Conservation (phyloP, 768 basidiomycete species). For the Rubroboletus satanas region DNA sequence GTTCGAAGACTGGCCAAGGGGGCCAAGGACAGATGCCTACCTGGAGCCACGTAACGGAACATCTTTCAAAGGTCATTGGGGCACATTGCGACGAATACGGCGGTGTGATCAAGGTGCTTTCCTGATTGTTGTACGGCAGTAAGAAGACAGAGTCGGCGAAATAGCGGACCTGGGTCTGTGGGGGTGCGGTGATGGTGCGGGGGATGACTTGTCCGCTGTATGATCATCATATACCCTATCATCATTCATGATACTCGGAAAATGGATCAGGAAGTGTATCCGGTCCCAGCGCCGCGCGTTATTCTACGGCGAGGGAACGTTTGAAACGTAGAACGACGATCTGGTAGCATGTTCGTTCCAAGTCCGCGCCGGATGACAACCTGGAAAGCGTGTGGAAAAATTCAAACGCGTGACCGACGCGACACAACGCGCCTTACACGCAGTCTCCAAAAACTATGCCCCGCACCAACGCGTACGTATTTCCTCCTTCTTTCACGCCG, state of each 20-base stretch:
- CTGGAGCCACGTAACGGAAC: neutral
- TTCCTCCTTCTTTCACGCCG: no score
- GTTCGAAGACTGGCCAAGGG: neutral
- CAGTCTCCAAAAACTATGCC: neutral
- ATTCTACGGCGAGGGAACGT: neutral
- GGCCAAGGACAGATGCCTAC: neutral
- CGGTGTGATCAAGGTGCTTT: no score
- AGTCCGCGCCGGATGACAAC: neutral
- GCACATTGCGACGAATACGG: no score
- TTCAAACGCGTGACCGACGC: slow-evolving; percentile 1
- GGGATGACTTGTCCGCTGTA: neutral
- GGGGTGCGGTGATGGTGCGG: neutral
- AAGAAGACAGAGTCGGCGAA: neutral
- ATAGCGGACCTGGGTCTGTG: neutral
- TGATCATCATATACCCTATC: neutral
- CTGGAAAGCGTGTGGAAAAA: neutral
- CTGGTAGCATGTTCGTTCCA: no score
- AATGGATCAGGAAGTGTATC: neutral
- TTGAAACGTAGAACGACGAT: neutral
- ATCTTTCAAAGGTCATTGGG: no score
- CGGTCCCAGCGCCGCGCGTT: neutral
- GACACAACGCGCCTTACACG: neutral
- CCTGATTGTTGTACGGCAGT: no score
- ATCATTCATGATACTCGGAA: neutral
- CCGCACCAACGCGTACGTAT: neutral